phyloP scores from a whole-genome alignment of 768 basidiomycete genomes.

The Cantharellus cinnabarinus region DNA sequence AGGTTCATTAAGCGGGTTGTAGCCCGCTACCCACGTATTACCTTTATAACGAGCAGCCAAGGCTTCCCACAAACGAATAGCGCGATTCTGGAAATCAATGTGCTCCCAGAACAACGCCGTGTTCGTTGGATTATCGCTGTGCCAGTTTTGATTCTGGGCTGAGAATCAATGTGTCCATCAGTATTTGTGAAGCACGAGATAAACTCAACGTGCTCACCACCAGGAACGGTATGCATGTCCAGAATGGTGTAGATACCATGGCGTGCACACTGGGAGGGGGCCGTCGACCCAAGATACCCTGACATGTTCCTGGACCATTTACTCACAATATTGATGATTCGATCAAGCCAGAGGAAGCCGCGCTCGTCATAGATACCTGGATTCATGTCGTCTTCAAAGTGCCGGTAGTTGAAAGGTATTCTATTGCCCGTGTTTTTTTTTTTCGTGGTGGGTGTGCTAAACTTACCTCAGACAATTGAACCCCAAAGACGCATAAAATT shows the following conservation, averaged over 20 bases:
- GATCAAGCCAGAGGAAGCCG: slow-evolving; percentile 66
- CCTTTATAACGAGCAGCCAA: slow-evolving; percentile 54
- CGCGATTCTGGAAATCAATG: slow-evolving; percentile 68
- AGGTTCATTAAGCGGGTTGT: slow-evolving; percentile 73
- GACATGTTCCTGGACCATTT: no score
- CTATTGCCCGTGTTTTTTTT: not conserved
- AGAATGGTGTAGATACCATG: slow-evolving; percentile 58
- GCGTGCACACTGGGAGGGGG: slow-evolving; percentile 29
- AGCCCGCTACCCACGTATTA: slow-evolving; percentile 44
- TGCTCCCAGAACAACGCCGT: slow-evolving; percentile 44
- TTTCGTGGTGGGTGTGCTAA: not conserved
- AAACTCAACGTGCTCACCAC: slow-evolving; percentile 11
- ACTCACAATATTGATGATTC: slow-evolving; percentile 37
- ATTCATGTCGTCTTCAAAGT: slow-evolving; percentile 43
- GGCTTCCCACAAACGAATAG: slow-evolving; percentile 56
- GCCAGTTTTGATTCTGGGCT: slow-evolving; percentile 41
- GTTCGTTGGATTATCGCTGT: slow-evolving; percentile 22
- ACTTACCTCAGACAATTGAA: slow-evolving; percentile 49
- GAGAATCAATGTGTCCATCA: not conserved
- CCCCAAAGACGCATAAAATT: slow-evolving; percentile 57
- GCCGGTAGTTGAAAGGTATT: slow-evolving; percentile 47
- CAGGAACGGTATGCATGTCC: slow-evolving; percentile 45
- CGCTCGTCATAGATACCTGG: slow-evolving; percentile 55
- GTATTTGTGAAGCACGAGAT: not conserved
- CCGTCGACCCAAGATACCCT: no score